These are phyloP conservation scores for Phanerochaete carnosa DNA, from an alignment of 768 basidiomycete genomes.

Conservation along the genomic window DNA sequence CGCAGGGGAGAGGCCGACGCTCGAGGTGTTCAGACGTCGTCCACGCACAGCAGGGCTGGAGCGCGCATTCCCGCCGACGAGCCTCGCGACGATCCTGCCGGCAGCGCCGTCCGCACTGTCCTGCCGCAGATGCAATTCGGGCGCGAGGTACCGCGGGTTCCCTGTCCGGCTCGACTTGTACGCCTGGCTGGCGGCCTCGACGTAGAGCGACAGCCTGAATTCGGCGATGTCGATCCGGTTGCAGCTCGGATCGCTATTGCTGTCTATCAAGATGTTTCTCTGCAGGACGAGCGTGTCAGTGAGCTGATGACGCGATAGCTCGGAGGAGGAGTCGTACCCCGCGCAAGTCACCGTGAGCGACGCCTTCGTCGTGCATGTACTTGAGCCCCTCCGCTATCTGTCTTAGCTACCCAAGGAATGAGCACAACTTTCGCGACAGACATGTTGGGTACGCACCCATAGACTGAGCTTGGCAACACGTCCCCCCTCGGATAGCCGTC, in stretches of 20 bases:
- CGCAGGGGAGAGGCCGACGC: too few species aligned
- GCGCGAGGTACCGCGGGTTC: neutral
- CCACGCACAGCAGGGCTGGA: too few species aligned
- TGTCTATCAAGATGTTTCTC: neutral
- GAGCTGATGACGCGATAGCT: neutral
- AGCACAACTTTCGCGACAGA: neutral
- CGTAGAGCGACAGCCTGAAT: constrained; percentile 3
- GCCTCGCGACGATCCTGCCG: neutral
- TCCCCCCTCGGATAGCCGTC: too few species aligned
- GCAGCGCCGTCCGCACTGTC: too few species aligned
- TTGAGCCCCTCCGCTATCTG: neutral
- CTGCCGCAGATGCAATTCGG: neutral
- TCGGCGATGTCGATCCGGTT: neutral
- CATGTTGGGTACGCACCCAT: neutral
- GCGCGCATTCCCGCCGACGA: too few species aligned
- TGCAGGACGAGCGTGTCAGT: neutral
- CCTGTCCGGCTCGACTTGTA: neutral
- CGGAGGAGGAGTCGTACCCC: neutral
- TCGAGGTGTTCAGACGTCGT: too few species aligned
- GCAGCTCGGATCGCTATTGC: neutral
- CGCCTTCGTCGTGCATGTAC: constrained; percentile 3
- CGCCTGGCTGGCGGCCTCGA: neutral
- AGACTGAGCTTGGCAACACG: too few species aligned
- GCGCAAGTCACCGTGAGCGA: constrained; percentile 2
- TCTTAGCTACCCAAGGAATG: neutral